Evolutionary conservation across 495 filamentous ascomycete genomes (phyloP).

Genomic region (Friedmanniomyces endolithicus): DNA sequence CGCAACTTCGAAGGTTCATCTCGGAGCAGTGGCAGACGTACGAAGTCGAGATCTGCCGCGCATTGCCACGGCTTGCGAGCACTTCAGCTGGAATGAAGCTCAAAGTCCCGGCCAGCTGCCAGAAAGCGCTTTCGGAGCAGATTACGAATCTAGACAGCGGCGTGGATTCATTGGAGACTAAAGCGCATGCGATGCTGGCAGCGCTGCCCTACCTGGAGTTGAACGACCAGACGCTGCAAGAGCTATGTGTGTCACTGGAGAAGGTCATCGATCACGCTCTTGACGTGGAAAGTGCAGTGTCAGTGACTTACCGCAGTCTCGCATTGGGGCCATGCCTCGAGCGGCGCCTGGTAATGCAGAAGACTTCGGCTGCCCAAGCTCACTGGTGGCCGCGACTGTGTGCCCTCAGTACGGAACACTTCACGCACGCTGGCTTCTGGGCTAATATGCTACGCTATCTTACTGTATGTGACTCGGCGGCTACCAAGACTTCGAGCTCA

Average conservation of each 20-base stretch:
- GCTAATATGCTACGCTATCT: slow-evolving; percentile 6
- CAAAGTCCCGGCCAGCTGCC: not conserved
- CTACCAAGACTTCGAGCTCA: slow-evolving; percentile 14
- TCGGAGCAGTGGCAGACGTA: slow-evolving; percentile 44
- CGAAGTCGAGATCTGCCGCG: slow-evolving; percentile 53
- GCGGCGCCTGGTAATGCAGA: not conserved
- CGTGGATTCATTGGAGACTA: not conserved
- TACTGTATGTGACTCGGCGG: not conserved
- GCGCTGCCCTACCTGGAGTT: not conserved
- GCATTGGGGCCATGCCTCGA: not conserved
- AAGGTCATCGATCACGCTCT: not conserved
- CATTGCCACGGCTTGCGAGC: slow-evolving; percentile 52
- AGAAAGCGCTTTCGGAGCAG: not conserved
- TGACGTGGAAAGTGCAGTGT: not conserved
- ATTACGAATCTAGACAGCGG: not conserved
- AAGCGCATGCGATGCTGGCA: not conserved
- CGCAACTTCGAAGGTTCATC: slow-evolving; percentile 73
- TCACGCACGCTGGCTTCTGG: slow-evolving; percentile 1
- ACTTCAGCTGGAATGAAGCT: slow-evolving; percentile 3
- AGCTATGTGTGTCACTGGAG: not conserved
- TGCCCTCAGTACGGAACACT: not conserved
- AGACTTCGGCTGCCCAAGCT: not conserved
- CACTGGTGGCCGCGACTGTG: slow-evolving; percentile 7
- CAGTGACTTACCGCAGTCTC: not conserved
- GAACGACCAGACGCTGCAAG: not conserved